Evolutionary conservation across 1,284 basidiomycete genomes (phyloP).

Genomic region (Moesziomyces aphidis): DNA sequence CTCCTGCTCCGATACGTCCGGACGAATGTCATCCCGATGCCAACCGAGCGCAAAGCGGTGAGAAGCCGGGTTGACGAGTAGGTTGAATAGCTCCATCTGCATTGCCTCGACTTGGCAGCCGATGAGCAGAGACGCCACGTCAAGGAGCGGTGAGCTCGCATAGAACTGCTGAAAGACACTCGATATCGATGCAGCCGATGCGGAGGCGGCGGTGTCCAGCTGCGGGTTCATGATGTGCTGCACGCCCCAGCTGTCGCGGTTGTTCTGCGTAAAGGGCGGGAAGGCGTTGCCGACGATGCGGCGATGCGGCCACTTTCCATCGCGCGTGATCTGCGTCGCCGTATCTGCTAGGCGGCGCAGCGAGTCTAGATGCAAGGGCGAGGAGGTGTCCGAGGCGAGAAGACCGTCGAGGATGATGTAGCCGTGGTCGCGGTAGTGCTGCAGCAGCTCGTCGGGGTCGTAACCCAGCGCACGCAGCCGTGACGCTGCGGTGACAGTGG

Average conservation of each 20-base stretch:
- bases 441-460: constrained; percentile 30
- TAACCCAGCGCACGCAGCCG: constrained; percentile 28
- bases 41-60: constrained; percentile 82
- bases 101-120: constrained; percentile 21
- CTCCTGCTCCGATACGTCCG: constrained; percentile 75
- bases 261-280: constrained; percentile 76
- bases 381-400: constrained; percentile 67
- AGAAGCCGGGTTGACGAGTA: constrained; percentile 78
- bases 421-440: constrained; percentile 75
- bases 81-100: constrained; percentile 78
- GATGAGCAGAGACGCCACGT: constrained; percentile 46
- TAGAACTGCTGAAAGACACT: constrained; percentile 47
- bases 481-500: constrained; percentile 8
- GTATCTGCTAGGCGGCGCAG: constrained; percentile 49
- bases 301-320: constrained; percentile 75
- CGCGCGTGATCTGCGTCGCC: constrained; percentile 74
- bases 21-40: constrained; percentile 83
- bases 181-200: constrained; percentile 1
- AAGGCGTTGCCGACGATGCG: constrained; percentile 84
- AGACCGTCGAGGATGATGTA: constrained; percentile 79
- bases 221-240: constrained; percentile 72
- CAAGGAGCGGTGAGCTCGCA: constrained; percentile 37
- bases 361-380: constrained; percentile 19
- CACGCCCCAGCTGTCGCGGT: constrained; percentile 76
- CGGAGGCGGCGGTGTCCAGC: constrained; percentile 70